These are phyloP conservation scores for Cymbopogon citratus DNA, from an alignment of 176 grass and related monocot genomes.

Conservation along the genomic window DNA sequence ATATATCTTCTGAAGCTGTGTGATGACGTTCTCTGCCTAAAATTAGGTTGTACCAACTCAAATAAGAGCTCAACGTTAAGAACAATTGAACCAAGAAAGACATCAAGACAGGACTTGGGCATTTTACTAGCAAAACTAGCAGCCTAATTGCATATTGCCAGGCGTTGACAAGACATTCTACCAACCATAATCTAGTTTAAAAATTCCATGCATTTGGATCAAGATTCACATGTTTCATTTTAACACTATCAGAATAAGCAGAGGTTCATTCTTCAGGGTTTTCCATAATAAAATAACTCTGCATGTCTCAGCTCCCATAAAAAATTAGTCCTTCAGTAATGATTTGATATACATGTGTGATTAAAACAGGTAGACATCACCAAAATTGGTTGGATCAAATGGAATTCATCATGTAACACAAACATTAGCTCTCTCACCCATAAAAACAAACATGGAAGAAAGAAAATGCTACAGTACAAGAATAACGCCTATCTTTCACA, in stretches of 20 bases:
- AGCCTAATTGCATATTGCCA: not conserved
- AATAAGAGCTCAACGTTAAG: constrained; percentile 10
- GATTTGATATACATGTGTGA: not conserved
- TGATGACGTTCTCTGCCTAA: constrained; percentile 85
- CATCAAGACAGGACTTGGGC: not conserved
- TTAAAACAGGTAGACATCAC: not conserved
- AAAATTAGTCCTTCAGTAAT: not conserved
- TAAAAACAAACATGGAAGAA: not conserved
- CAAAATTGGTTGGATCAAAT: not conserved
- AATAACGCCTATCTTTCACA: constrained; percentile 2
- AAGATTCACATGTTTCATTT: not conserved
- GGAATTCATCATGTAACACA: not conserved
- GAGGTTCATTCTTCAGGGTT: not conserved
- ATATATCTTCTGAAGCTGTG: constrained; percentile 93
- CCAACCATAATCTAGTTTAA: not conserved
- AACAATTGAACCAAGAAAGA: not conserved
- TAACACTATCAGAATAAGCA: not conserved
- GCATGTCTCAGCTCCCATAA: not conserved
- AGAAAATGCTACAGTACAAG: not conserved
- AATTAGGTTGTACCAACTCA: constrained; percentile 21
- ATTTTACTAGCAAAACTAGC: not conserved
- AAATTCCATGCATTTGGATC: not conserved
- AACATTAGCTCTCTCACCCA: not conserved
- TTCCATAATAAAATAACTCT: not conserved
- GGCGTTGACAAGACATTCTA: not conserved